Conservation (phyloP, 2,329 filamentous ascomycete genomes). For the Samsoniella hepiali region DNA sequence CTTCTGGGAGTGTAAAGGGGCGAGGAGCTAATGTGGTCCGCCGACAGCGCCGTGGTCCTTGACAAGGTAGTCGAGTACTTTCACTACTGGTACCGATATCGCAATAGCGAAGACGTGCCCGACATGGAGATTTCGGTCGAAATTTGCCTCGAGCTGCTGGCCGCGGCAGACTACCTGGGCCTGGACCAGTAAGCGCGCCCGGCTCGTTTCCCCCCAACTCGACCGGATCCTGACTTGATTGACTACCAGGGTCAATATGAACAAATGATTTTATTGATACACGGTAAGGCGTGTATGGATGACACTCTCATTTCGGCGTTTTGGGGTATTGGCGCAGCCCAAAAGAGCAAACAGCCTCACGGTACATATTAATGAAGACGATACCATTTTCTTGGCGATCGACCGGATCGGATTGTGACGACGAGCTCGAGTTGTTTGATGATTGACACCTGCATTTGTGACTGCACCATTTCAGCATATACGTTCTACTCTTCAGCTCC, state of each 20-base stretch:
- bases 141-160: conserved; percentile 72
- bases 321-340: neutral
- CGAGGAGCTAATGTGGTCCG: conserved; percentile 25
- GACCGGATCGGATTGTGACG: neutral
- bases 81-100: conserved; percentile 75
- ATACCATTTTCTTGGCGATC: neutral
- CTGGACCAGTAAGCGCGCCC: conserved; percentile 51
- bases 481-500: conserved; percentile 45
- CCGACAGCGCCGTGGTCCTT: conserved; percentile 63
- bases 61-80: conserved; percentile 83
- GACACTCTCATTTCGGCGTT: neutral
- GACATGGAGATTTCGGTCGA: conserved; percentile 80
- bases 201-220: conserved; percentile 19
- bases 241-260: conserved; percentile 36
- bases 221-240: conserved; percentile 29
- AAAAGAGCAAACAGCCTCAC: conserved; percentile 3
- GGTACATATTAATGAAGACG: neutral
- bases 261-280: conserved; percentile 29
- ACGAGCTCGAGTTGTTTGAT: neutral
- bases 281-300: neutral
- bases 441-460: neutral
- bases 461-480: conserved; percentile 51
- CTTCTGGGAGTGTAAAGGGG: conserved; percentile 9
- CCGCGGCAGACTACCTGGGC: conserved; percentile 73
- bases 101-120: conserved; percentile 66